Conservation (phyloP, 352 stramenopile species). For the Elongisporangium prolatum region DNA sequence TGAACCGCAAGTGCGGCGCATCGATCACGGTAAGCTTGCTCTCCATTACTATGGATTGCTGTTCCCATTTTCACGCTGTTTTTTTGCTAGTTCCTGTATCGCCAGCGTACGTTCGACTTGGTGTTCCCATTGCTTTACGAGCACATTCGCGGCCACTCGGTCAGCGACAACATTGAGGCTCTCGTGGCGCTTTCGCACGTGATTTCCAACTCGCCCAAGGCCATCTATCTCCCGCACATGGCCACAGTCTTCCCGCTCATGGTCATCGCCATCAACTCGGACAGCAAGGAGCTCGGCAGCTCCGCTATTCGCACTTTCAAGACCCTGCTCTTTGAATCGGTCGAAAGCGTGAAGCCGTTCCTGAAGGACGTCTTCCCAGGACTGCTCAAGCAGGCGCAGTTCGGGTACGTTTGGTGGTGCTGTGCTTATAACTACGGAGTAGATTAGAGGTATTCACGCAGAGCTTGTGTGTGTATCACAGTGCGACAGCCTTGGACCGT, state of each 20-base stretch:
- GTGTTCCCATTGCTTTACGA: slow-evolving; percentile 68
- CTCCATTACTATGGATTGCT: not conserved
- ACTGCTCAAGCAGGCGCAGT: slow-evolving; percentile 77
- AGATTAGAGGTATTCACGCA: not conserved
- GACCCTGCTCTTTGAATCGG: slow-evolving; percentile 63
- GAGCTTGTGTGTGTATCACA: slow-evolving; percentile 13
- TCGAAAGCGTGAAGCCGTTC: slow-evolving; percentile 79
- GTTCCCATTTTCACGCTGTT: slow-evolving; percentile 2
- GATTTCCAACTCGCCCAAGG: slow-evolving; percentile 76
- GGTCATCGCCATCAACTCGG: slow-evolving; percentile 76
- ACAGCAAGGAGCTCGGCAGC: slow-evolving; percentile 63
- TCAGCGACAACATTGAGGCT: slow-evolving; percentile 46
- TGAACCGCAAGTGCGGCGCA: slow-evolving; percentile 82
- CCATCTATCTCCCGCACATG: slow-evolving; percentile 70
- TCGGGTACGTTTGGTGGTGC: slow-evolving; percentile 41
- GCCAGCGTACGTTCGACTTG: slow-evolving; percentile 75
- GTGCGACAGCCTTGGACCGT: slow-evolving; percentile 54
- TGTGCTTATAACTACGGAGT: not conserved
- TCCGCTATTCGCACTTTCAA: slow-evolving; percentile 80
- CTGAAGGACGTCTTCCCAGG: slow-evolving; percentile 82
- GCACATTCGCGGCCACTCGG: slow-evolving; percentile 43
- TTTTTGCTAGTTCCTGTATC: slow-evolving; percentile 61
- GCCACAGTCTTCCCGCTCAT: slow-evolving; percentile 80
- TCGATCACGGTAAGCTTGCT: slow-evolving; percentile 57
- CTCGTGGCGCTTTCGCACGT: slow-evolving; percentile 77